Conservation (phyloP, 441 rosid genomes). For the Pelargonium myrrhifolium region DNA sequence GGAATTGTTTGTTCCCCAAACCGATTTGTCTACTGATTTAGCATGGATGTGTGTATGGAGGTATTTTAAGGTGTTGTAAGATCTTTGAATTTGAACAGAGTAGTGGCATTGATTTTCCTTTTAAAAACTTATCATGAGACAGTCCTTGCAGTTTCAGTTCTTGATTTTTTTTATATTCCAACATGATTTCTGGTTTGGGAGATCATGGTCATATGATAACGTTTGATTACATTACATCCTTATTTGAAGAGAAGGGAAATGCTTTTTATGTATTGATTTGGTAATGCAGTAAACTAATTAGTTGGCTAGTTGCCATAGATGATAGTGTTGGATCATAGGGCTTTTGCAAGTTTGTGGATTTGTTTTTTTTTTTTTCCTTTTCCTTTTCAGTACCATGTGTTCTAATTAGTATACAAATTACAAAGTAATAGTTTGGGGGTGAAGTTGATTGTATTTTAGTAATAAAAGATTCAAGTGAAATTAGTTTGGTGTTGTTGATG, state of each 20-base stretch:
- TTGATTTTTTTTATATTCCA: background rate
- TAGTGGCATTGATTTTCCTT: constrained; percentile 7
- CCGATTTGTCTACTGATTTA: constrained; percentile 15
- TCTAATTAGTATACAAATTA: constrained; percentile 8
- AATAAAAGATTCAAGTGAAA: background rate
- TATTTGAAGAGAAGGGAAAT: background rate
- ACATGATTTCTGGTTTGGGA: constrained; percentile 3
- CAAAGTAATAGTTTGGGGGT: background rate
- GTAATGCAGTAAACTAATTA: background rate
- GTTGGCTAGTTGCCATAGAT: background rate
- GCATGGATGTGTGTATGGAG: too few relatives aligned
- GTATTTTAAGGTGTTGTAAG: constrained; percentile 15
- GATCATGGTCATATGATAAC: background rate
- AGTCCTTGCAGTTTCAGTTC: background rate
- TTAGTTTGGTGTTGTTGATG: background rate
- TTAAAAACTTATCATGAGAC: background rate
- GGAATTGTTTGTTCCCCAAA: constrained; percentile 12
- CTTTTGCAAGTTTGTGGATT: background rate
- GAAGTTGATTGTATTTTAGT: constrained; percentile 6
- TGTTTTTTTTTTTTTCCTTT: background rate
- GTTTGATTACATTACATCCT: background rate
- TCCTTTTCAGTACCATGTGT: background rate
- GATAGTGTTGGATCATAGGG: background rate
- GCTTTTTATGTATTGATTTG: background rate
- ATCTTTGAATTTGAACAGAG: constrained; percentile 14